phyloP scores from a whole-genome alignment of 345 rosid genomes.

The Barbarea vulgaris region DNA sequence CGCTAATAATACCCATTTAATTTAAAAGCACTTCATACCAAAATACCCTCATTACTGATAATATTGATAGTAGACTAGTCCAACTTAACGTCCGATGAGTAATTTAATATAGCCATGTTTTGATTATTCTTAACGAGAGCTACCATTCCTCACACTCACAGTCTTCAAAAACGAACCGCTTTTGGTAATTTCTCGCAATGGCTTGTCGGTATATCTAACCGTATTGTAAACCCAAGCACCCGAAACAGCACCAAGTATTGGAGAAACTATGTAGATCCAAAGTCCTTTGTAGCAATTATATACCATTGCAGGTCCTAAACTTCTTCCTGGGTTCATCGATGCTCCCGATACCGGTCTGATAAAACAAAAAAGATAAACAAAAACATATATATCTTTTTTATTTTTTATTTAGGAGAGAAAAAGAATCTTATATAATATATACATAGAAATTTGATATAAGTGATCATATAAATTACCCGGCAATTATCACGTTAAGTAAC shows the following conservation, averaged over 20 bases:
- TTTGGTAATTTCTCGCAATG: constrained; percentile 63
- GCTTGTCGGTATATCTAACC: constrained; percentile 81
- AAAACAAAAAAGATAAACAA: not conserved
- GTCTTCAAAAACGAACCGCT: constrained; percentile 57
- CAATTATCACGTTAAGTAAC: constrained; percentile 78
- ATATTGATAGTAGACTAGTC: not conserved
- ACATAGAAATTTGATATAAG: not conserved
- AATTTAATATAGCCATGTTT: not conserved
- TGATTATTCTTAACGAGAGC: constrained; percentile 26
- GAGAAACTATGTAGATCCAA: constrained; percentile 70
- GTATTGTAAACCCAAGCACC: constrained; percentile 81
- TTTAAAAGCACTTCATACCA: not conserved
- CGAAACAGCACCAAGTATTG: constrained; percentile 67
- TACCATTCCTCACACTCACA: constrained; percentile 21
- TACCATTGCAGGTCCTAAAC: constrained; percentile 86
- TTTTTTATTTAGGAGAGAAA: not conserved
- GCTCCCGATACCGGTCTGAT: constrained; percentile 80
- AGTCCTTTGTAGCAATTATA: constrained; percentile 55
- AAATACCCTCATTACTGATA: constrained; percentile 13
- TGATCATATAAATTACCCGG: constrained; percentile 67
- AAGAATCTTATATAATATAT: not conserved
- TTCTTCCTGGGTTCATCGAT: constrained; percentile 89
- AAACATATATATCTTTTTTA: not conserved
- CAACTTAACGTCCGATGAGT: constrained; percentile 26
- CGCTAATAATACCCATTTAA: not conserved